Base-by-base conservation (phyloP, 768 basidiomycete species). In the Suillus americanus region DNA sequence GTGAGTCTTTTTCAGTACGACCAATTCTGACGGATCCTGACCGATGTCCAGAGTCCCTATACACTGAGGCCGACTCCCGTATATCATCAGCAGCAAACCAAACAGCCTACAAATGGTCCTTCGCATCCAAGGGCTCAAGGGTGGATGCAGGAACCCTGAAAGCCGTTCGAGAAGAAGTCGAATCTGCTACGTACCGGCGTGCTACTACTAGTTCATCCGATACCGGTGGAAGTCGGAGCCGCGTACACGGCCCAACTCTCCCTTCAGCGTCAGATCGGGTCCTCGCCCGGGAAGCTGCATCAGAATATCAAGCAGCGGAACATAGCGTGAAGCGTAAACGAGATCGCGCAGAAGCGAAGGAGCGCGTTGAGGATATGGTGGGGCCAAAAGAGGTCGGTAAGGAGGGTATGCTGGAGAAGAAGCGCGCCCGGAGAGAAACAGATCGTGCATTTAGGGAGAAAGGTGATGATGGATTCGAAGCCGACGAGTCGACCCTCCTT, bases 61-160 rank as follows among this genome's bases (percentile, higher is more conserved):
- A 94, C 69, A 78, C 83, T 23, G 88, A 88, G 20, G 80, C 91
- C 65, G 86, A 84, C 66, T 79, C 85, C 13, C 80, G 83, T 3
- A 76, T 80, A 3, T 79, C 85, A 40, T 71, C 85, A 8, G 86
- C 91, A 3, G 88, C 86, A 40, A 80, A 85, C 54, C 88, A 91
- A 64, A 96, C 95, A 5, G 86, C 84, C 0, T 95, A 94, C 77
- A 94, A 92, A 78, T 96, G 94, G 94, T 86, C 86, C 0, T 95
- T 96, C 71, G 88, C 89, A 3, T 84, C 86, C 23, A 91, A 91
- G 63, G 72, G 79, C 3, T 85, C 85, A 23, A 80, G 81, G n/a
- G 82, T 81, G 0, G 90, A 94, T 41, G 75, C 74, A 14, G 82
- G 82, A 1, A 85, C 87, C 0, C 73, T 93, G n/a, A 82, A 81